A percentile compares a stretch with the other conserved stretches of the same genome.
These are phyloP conservation scores for Chlamydomonas reinhardtii DNA, from an alignment of 163 green algal species.

Conservation along the genomic window DNA sequence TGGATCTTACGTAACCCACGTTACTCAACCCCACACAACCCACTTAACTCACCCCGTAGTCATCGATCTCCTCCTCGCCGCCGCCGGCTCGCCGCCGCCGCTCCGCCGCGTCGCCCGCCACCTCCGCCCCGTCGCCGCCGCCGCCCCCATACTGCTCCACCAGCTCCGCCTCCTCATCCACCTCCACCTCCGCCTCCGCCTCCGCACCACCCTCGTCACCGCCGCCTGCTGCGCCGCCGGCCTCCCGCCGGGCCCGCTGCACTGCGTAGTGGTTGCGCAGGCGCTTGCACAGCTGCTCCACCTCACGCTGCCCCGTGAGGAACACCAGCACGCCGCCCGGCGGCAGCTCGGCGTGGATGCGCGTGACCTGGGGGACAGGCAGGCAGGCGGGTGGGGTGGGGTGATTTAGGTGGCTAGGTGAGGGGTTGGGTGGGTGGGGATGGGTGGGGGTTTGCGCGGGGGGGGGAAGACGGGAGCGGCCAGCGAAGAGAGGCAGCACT, in stretches of 20 bases:
- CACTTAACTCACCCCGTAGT: constrained; percentile 62
- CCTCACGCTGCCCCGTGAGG: constrained; percentile 91
- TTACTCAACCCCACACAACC: too few species aligned
- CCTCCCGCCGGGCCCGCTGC: too few species aligned
- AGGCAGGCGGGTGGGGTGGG: neutral
- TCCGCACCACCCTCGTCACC: constrained; percentile 27
- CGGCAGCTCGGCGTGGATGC: constrained; percentile 92
- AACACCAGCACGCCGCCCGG: constrained; percentile 96
- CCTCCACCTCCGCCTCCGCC: constrained; percentile 57
- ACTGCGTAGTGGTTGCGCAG: constrained; percentile 36
- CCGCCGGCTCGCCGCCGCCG: constrained; percentile 17
- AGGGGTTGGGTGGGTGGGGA: too few species aligned
- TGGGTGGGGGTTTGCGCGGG: too few species aligned
- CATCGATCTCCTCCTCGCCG: constrained; percentile 62
- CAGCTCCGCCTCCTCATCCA: constrained; percentile 45
- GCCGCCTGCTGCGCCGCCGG: neutral
- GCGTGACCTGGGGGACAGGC: constrained; percentile 75
- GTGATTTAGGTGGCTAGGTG: neutral
- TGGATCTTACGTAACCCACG: too few species aligned
- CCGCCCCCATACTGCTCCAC: constrained; percentile 39
- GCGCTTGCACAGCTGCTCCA: constrained; percentile 79
- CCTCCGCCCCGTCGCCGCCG: constrained; percentile 14
- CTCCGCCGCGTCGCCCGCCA: constrained; percentile 45
- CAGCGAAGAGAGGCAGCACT: too few species aligned
- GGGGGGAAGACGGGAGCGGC: too few species aligned